Conservation (phyloP, 306 rosid genomes). For the Cucurbita argyrosperma region DNA sequence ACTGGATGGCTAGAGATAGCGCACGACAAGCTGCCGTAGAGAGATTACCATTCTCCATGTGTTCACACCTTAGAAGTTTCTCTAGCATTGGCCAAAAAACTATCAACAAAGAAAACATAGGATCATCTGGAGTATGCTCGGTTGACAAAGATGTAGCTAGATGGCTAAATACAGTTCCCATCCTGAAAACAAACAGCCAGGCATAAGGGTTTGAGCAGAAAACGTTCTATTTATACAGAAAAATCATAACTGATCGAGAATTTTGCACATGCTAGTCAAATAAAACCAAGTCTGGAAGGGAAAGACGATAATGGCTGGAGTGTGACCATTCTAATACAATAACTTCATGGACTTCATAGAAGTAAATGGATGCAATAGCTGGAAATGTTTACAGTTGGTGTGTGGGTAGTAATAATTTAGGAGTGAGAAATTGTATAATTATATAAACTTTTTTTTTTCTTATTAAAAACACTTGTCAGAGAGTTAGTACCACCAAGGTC, state of each 20-base stretch:
- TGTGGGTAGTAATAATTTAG: not conserved
- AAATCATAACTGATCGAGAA: not conserved
- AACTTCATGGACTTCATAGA: not conserved
- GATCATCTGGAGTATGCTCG: slow-evolving; percentile 56
- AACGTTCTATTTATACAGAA: not conserved
- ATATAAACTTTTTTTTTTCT: not conserved
- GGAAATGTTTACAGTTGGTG: not conserved
- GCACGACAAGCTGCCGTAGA: slow-evolving; percentile 89
- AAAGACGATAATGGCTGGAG: not conserved
- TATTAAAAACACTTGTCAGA: not conserved
- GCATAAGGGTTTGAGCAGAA: not conserved
- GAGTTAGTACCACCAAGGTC: not conserved
- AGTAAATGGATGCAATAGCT: not conserved
- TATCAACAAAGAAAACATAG: slow-evolving; percentile 50
- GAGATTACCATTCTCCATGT: slow-evolving; percentile 80
- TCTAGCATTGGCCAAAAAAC: slow-evolving; percentile 89
- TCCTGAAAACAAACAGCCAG: slow-evolving; percentile 34
- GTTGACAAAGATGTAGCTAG: slow-evolving; percentile 34
- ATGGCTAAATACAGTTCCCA: slow-evolving; percentile 88
- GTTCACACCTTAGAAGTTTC: slow-evolving; percentile 65
- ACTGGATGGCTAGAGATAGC: slow-evolving; percentile 78
- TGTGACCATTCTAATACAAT: not conserved
- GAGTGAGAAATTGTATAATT: not conserved
- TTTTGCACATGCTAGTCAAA: not conserved
- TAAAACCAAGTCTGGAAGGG: not conserved